Percentiles rank a stretch among this genome's conserved stretches.
These are phyloP conservation scores for Tephrocybe rancida DNA, from an alignment of 768 basidiomycete genomes.

Conservation along the genomic window DNA sequence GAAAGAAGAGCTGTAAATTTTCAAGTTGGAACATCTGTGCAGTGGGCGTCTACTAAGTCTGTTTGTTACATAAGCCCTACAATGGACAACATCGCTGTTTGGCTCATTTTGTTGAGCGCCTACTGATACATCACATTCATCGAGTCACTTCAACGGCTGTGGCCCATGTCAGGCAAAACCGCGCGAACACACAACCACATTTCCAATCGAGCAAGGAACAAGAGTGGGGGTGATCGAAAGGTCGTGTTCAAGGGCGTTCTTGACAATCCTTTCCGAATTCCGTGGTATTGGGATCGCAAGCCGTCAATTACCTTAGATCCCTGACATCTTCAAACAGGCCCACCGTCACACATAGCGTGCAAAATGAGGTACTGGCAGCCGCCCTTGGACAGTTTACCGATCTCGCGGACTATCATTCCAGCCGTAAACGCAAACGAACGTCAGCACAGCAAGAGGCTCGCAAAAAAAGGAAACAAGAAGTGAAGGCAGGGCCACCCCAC, in stretches of 20 bases:
- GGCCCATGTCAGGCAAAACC: slow-evolving; percentile 48
- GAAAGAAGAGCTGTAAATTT: no score
- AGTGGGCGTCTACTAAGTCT: no score
- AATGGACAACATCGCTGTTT: no score
- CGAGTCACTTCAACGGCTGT: no score
- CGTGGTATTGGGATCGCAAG: slow-evolving; percentile 51
- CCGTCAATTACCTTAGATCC: slow-evolving; percentile 11
- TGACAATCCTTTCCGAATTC: slow-evolving; percentile 70
- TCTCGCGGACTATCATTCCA: slow-evolving; percentile 43
- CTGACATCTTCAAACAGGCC: slow-evolving; percentile 48
- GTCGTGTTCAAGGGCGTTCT: slow-evolving; percentile 70
- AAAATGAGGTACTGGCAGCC: slow-evolving; percentile 58
- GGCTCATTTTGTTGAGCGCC: no score
- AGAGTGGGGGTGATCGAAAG: slow-evolving; percentile 54
- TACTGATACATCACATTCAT: no score
- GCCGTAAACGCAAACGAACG: slow-evolving; percentile 43
- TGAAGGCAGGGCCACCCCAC: background rate
- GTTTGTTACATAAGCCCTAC: no score
- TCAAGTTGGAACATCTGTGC: no score
- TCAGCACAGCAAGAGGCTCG: background rate
- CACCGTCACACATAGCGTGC: slow-evolving; percentile 58
- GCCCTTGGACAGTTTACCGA: slow-evolving; percentile 53
- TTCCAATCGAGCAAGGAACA: slow-evolving; percentile 64
- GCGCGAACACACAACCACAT: slow-evolving; percentile 56
- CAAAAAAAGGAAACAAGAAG: slow-evolving; percentile 15